Conservation (phyloP, 2,329 filamentous ascomycete species). For the Calonectria henricotiae region DNA sequence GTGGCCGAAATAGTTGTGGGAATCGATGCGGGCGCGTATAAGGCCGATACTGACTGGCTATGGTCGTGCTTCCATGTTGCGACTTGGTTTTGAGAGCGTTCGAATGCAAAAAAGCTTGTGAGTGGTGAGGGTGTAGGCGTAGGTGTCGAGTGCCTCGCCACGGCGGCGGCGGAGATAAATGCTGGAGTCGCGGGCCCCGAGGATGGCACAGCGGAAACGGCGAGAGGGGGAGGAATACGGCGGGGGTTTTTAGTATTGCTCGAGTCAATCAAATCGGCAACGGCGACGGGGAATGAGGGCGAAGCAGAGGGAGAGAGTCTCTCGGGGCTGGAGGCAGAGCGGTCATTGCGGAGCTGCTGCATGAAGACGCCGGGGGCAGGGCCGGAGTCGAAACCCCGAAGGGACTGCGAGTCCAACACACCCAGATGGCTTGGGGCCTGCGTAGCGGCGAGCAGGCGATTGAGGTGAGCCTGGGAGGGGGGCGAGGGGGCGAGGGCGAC, state of each 20-base stretch:
- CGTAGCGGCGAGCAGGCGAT: constrained; percentile 50
- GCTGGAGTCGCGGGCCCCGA: constrained; percentile 5
- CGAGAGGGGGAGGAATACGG: constrained; percentile 35
- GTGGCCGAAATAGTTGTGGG: constrained; percentile 31
- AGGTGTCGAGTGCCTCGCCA: constrained; percentile 21
- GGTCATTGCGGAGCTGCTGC: constrained; percentile 49
- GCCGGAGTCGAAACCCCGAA: constrained; percentile 52
- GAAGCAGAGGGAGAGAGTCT: constrained; percentile 43
- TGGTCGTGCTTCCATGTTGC: constrained; percentile 46
- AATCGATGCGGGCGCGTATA: constrained; percentile 41
- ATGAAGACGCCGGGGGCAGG: constrained; percentile 54
- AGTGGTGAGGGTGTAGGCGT: constrained; percentile 20
- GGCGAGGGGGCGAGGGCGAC: constrained; percentile 31
- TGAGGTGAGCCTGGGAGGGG: constrained; percentile 50
- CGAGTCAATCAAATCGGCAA: constrained; percentile 43
- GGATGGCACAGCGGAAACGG: constrained; percentile 16
- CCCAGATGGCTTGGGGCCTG: constrained; percentile 50
- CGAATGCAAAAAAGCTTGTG: constrained; percentile 40
- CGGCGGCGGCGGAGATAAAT: constrained; percentile 23
- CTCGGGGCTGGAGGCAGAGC: constrained; percentile 45
- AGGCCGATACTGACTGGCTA: constrained; percentile 45
- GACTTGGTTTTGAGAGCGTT: constrained; percentile 37
- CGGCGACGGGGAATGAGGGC: constrained; percentile 30
- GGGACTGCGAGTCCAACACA: constrained; percentile 51
- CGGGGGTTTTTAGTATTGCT: constrained; percentile 37